Base-by-base conservation (phyloP, 1,284 basidiomycete genomes). In the Pseudomicrostroma phylloplanum region DNA sequence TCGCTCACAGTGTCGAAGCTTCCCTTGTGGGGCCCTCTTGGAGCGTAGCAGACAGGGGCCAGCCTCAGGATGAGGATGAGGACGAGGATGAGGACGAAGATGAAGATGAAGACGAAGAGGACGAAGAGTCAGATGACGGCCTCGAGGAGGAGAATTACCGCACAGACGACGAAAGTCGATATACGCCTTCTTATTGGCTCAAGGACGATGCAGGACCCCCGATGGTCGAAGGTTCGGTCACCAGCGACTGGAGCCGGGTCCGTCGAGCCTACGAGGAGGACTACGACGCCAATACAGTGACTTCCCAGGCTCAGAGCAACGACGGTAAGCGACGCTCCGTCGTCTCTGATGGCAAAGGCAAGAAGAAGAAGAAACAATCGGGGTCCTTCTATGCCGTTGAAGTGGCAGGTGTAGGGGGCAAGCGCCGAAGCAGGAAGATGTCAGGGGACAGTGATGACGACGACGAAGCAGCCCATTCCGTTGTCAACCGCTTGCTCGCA, bases 1-100 rank as follows among this genome's bases (percentile, higher is more conserved):
- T 54, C 21, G 51, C 51, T 6, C 51, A 54, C 8, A 54, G 51
- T 26, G 51, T 54, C 13, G 51, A 54, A 25, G 51, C 51, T 25
- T 54, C 51, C 2, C 51, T 54, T 13, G 51, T 54, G 8, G 30
- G 30, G 9, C 21, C 19, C 4, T 23, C 21, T 25, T 54, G 51
- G 51, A 54, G 51, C 51, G 26, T 19, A 6, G 51, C 51, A 15
- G 51, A 19, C 7, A 36, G 30, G 30, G 21, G 51, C 15, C 51
- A 17, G 8, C 3, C 13, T 21, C 43, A 48, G 21, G 51, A 54
- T 13, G 51, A 25, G 51, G 13, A 25, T 6, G 51, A 54, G 13
- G 51, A 54, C 51, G 51, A 19, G 17, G 48, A 54, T 25, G 51
- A 54, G 21, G 51, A 17, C 23, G 21, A 6, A 15, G 51, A 54